Conservation (phyloP, 176 grass and related monocot species). For the Chrysopogon serrulatus region DNA sequence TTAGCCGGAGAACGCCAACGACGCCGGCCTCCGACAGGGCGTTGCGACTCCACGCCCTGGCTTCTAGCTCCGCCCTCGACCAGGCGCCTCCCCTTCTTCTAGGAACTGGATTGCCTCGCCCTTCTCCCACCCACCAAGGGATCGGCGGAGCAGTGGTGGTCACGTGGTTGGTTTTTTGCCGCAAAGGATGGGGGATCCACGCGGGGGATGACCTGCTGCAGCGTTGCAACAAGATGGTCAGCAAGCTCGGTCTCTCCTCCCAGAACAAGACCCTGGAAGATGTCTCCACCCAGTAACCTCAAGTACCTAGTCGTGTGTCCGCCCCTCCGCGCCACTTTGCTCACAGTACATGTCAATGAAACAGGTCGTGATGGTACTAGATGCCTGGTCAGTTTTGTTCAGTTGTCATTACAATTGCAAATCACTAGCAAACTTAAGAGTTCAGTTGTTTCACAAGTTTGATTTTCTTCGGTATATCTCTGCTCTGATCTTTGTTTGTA, state of each 20-base stretch:
- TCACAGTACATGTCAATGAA: background rate
- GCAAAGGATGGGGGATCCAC: slow-evolving; percentile 38
- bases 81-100: slow-evolving; percentile 43
- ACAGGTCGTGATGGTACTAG: background rate
- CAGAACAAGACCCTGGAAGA: slow-evolving; percentile 91
- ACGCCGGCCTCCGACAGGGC: slow-evolving; percentile 57
- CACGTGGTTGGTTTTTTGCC: background rate
- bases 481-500: too few relatives aligned
- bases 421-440: too few relatives aligned
- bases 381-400: too few relatives aligned
- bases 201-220: slow-evolving; percentile 64
- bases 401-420: too few relatives aligned
- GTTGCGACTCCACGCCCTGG: slow-evolving; percentile 55
- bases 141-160: background rate
- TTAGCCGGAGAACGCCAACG: slow-evolving; percentile 17
- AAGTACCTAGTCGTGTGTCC: slow-evolving; percentile 66
- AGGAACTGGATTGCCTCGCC: background rate
- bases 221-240: too few relatives aligned
- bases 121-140: slow-evolving; percentile 23
- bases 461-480: too few relatives aligned
- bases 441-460: background rate
- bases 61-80: slow-evolving; percentile 55
- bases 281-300: slow-evolving; percentile 88
- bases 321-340: background rate
- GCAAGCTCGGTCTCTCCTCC: too few relatives aligned